Evolutionary conservation across 768 basidiomycete species (phyloP).

Genomic region (Termitomyces titanicus): DNA sequence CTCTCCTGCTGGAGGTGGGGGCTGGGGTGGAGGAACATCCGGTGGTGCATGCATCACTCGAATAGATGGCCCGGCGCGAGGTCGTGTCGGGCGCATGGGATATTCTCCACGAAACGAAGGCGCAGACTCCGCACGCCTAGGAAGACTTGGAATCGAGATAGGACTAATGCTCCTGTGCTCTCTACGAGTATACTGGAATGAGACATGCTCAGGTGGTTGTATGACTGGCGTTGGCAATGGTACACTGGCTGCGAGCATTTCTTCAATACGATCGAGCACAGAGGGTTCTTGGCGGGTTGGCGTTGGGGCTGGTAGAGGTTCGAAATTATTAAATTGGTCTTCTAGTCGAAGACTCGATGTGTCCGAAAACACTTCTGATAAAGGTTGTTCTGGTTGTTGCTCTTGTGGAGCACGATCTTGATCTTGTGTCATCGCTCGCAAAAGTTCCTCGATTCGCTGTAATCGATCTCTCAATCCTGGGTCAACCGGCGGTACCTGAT

Average conservation of each 20-base stretch:
- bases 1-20: neutral
- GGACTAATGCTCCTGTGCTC: slow-evolving; percentile 34
- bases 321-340: slow-evolving; percentile 19
- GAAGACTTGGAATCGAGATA: slow-evolving; percentile 24
- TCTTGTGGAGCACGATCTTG: slow-evolving; percentile 29
- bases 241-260: slow-evolving; percentile 43
- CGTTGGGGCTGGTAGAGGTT: slow-evolving; percentile 41
- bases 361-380: slow-evolving; percentile 26
- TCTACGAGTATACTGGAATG: slow-evolving; percentile 44
- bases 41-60: no score
- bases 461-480: slow-evolving; percentile 39
- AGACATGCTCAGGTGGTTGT: slow-evolving; percentile 44
- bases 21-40: neutral
- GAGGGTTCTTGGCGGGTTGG: slow-evolving; percentile 47
- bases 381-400: slow-evolving; percentile 15
- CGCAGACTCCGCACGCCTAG: slow-evolving; percentile 25
- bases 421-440: slow-evolving; percentile 36
- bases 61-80: no score
- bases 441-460: slow-evolving; percentile 41
- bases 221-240: slow-evolving; percentile 19
- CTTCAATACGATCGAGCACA: slow-evolving; percentile 57
- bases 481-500: slow-evolving; percentile 38
- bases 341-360: slow-evolving; percentile 23
- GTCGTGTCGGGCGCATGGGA: no score
- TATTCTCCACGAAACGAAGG: slow-evolving; percentile 15